phyloP scores from a whole-genome alignment of 495 filamentous ascomycete species.

The Penicillium coffeae region DNA sequence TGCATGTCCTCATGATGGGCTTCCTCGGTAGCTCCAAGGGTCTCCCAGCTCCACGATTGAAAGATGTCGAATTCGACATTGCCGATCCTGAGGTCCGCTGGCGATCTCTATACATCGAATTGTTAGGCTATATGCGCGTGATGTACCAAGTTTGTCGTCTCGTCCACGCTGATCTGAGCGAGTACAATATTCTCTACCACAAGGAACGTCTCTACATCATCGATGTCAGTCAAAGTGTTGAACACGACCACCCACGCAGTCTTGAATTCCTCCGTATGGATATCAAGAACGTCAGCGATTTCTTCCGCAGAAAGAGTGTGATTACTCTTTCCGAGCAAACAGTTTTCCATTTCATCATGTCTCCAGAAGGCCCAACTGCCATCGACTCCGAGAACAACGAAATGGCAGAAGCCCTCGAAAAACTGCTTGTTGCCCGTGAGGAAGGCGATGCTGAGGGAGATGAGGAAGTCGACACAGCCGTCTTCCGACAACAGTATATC shows the following conservation, averaged over 20 bases:
- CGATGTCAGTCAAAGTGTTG: constrained; percentile 94
- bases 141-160: constrained; percentile 87
- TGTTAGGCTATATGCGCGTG: constrained; percentile 82
- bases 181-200: constrained; percentile 95
- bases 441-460: constrained; percentile 39
- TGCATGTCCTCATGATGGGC: constrained; percentile 89
- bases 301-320: constrained; percentile 81
- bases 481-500: constrained; percentile 93
- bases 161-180: constrained; percentile 93
- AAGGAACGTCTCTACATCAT: constrained; percentile 83
- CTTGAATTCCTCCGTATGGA: constrained; percentile 95
- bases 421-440: constrained; percentile 41
- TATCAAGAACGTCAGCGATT: constrained; percentile 91
- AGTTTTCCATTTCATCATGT: constrained; percentile 76
- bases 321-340: constrained; percentile 68
- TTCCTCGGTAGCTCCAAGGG: constrained; percentile 88
- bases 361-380: constrained; percentile 48
- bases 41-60: constrained; percentile 76
- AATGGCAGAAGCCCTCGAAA: constrained; percentile 49
- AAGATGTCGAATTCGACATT: constrained; percentile 63
- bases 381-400: constrained; percentile 25
- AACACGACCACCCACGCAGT: constrained; percentile 89
- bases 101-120: constrained; percentile 72
- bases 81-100: constrained; percentile 59
- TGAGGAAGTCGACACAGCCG: constrained; percentile 75